Base-by-base conservation (phyloP, 1,139 yeast species). In the Hansenula sp. region DNA sequence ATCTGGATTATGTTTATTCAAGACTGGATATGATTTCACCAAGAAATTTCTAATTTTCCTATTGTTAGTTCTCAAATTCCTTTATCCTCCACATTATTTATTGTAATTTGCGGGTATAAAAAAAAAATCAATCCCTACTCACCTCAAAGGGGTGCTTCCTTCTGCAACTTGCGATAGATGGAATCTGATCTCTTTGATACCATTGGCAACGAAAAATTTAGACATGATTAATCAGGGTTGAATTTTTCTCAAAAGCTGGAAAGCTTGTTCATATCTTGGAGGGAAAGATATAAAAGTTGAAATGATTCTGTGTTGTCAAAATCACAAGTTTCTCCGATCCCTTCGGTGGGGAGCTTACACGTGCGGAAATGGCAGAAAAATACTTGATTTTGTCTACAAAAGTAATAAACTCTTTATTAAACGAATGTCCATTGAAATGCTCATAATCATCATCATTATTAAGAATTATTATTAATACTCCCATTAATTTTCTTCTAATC, bases 171-270 rank as follows among this genome's bases (percentile, higher is more conserved):
- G 56, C 5, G 59, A 53, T 11, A 55, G 33, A 30, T 55, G 59
- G 44, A 55, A 55, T 45, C 58, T 49, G 34, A 55, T 47, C 51
- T 55, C 59, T 37, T 48, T 55, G 19, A 55, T 39, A 0, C 57
- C 40, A 11, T 38, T 44, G 1, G 53, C 41, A 5, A 54, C 41
- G 13, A 45, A 41, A 43, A 27, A 42, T 34, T 40, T 49, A 15
- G 46, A 30, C 42, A 39, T 28, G 15, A 8, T 39, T 6, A 30
- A n/a, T 12, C 13, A n/a, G n/a, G n/a, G n/a, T n/a, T n/a, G n/a
- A n/a, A n/a, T n/a, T n/a, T n/a, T n/a, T n/a, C n/a, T n/a, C n/a
- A n/a, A n/a, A n/a, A n/a, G n/a, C n/a, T n/a, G n/a, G n/a, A n/a
- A n/a, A n/a, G n/a, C n/a, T n/a, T n/a, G n/a, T n/a, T n/a, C n/a